These are phyloP conservation scores for Wakefieldia striispora DNA, from an alignment of 768 basidiomycete species.

Conservation along the genomic window DNA sequence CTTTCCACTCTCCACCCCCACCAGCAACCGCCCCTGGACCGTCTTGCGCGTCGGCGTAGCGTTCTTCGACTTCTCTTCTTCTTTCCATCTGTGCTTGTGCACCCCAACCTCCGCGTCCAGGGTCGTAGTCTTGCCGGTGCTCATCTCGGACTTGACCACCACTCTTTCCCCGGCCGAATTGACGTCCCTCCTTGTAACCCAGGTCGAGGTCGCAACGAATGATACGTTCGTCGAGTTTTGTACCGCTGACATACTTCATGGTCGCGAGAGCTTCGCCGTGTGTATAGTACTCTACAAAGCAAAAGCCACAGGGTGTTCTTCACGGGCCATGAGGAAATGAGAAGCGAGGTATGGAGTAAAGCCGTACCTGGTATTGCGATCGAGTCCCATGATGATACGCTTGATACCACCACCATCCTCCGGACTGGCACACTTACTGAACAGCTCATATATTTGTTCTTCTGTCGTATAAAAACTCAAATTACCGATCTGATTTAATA, in stretches of 20 bases:
- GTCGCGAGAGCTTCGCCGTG: constrained; percentile 90
- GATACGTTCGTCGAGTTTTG: constrained; percentile 97
- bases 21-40: constrained; percentile 79
- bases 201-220: constrained; percentile 97
- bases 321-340: constrained; percentile 12
- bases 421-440: constrained; percentile 83
- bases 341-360: background rate
- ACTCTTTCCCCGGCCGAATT: constrained; percentile 96
- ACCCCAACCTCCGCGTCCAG: constrained; percentile 94
- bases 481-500: constrained; percentile 69
- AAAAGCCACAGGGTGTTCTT: constrained; percentile 92
- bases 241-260: constrained; percentile 94
- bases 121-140: constrained; percentile 94
- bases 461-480: constrained; percentile 94
- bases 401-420: constrained; percentile 90
- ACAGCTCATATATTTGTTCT: constrained; percentile 93
- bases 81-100: constrained; percentile 82
- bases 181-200: constrained; percentile 94
- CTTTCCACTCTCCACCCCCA: constrained; percentile 87
- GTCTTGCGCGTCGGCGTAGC: constrained; percentile 79
- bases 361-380: constrained; percentile 78
- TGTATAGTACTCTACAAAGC: constrained; percentile 96
- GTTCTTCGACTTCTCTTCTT: constrained; percentile 79
- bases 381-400: constrained; percentile 93
- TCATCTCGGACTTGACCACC: constrained; percentile 97